Base-by-base conservation (phyloP, 352 stramenopile species). In the Phytopythium montanum region DNA sequence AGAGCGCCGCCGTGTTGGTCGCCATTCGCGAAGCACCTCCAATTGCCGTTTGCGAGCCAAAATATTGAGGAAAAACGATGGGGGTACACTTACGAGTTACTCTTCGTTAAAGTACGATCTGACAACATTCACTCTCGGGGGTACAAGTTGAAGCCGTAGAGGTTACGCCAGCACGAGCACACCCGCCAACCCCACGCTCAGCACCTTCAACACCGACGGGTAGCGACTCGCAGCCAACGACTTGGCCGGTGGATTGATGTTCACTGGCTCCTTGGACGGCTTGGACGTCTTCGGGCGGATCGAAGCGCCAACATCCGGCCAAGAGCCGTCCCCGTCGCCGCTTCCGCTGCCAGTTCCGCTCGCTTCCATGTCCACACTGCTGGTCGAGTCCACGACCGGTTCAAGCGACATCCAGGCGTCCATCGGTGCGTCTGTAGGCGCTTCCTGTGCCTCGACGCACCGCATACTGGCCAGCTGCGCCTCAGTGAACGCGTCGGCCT, bases 401-500 rank as follows among this genome's bases (percentile, higher is more conserved):
- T 29, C 42, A 8, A 28, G 21, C 6, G 21, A 12, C 3, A 10
- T 7, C 14, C 4, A 14, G 0, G 9, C 29, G 8, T 25, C 33
- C 1, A 16, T 10, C 12, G 50, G 14, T n/a, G 42, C 29, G 8
- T 25, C 33, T 2, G 14, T 10, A 4, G 50, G 14, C 31, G 42
- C 50, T 4, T 56, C 31, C n/a, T 56, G 50, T 7, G 68, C 62
- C 52, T 76, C 71, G n/a, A 59, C 49, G 53, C 75, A 85, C 19
- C 55, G 61, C 61, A 85, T 72, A 21, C 58, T 39, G 34, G 54
- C 48, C 4, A 85, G 57, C 21, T 81, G 52, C 13, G 50, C 56
- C 18, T 49, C 54, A 7, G 75, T 76, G 58, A 85, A 85, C 44
- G 60, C 64, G 50, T 81, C 76, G 1, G 63, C 29, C 14, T 80